Evolutionary conservation across 2,329 filamentous ascomycete genomes (phyloP).

Genomic region (Cercospora sp.): DNA sequence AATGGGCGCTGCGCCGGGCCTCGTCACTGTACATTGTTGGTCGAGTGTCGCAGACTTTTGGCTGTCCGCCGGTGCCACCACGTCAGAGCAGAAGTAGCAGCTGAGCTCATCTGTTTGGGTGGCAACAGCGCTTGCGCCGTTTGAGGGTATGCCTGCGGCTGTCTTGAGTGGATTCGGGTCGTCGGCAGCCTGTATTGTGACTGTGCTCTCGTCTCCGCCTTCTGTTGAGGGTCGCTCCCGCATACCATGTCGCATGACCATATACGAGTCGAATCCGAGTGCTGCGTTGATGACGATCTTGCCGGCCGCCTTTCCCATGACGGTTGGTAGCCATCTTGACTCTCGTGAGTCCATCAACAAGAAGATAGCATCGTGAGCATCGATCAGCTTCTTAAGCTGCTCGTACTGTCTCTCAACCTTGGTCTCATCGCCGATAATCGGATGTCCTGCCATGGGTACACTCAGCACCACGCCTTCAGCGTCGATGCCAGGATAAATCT

Average conservation of each 20-base stretch:
- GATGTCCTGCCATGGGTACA: constrained; percentile 94
- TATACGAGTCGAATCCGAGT: constrained; percentile 92
- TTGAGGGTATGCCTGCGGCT: constrained; percentile 28
- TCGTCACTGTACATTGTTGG: constrained; percentile 96
- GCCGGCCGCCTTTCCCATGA: constrained; percentile 88
- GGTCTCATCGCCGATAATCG: constrained; percentile 67
- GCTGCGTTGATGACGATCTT: constrained; percentile 98
- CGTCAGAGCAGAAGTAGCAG: constrained; percentile 98
- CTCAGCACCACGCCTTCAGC: constrained; percentile 76
- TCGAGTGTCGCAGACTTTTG: constrained; percentile 93
- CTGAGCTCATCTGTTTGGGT: constrained; percentile 64
- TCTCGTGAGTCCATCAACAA: constrained; percentile 98
- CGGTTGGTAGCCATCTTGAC: constrained; percentile 89
- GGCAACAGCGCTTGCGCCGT: constrained; percentile 12
- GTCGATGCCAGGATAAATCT: constrained; percentile 90
- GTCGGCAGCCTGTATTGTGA: constrained; percentile 28
- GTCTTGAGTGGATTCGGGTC: constrained; percentile 26
- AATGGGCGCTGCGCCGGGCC: constrained; percentile 87
- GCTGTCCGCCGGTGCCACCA: constrained; percentile 90
- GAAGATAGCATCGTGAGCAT: constrained; percentile 88
- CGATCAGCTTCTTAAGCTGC: constrained; percentile 70
- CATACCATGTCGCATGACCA: constrained; percentile 93
- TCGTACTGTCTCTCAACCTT: constrained; percentile 74
- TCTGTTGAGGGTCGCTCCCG: constrained; percentile 40
- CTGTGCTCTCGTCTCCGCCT: constrained; percentile 29